Evolutionary conservation across 768 basidiomycete genomes (phyloP), one percentile per base, ranked within the genome.

Genomic region (Cystobasidium onofrii): DNA sequence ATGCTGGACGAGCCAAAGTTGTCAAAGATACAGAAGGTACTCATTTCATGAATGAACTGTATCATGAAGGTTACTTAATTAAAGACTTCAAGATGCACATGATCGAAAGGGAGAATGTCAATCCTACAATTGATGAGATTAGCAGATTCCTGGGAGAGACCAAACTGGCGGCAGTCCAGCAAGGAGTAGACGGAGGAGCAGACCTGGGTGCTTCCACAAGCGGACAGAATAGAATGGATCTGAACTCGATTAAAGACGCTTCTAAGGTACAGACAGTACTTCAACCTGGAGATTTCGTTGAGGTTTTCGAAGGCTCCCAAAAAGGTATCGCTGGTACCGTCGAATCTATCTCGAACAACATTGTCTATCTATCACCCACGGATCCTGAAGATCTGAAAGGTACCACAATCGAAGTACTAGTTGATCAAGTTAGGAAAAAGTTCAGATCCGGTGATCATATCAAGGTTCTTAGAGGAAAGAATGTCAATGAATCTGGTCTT

Each of bases 391-490:
- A 74, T 31, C 31, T 73, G 17, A n/a, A 33, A 1, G 78, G 64
- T 1, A 54, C 20, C 15, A 66, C 33, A 54, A 86, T 94, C 70
- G 91, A 93, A 73, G 85, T 94, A 9, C 89, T 90, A 12, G 90
- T 91, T 0, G 85, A 90, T 69, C 90, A 90, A 80, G 93, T 98
- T 1, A 85, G 94, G 78, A 99, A 99, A 83, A 85, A 89, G 54
- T 98, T 99, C 85, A 93, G 92, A 80, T 86, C 92, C 70, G 96
- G 96, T 79, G 95, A 98, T 82, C 96, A 99, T 78, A 92, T 99
- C 82, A 98, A 98, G 83, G 95, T 98, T 73, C 92, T 98, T 88
- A 85, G 88, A 18, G 96, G 96, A 27, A 88, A 92, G 81, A 96
- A 97, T 79, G 86, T 87, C 9, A 91, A 96, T 78, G 94, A 96